phyloP scores from a whole-genome alignment of 2,329 filamentous ascomycete genomes.

The Penicillium brevicompactum region DNA sequence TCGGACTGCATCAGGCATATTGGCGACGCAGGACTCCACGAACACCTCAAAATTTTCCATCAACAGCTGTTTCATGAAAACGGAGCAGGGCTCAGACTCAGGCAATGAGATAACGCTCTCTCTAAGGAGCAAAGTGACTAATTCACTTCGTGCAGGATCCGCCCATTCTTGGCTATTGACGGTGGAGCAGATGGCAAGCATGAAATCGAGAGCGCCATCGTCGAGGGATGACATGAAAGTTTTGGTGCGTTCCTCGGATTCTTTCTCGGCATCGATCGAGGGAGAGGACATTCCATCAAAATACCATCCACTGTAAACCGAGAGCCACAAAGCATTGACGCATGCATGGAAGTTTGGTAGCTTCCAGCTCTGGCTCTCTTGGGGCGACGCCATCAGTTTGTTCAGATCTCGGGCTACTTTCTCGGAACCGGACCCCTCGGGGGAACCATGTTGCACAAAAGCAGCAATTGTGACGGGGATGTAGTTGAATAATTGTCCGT shows the following conservation, averaged over 20 bases:
- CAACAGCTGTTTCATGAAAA: conserved; percentile 70
- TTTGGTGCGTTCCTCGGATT: conserved; percentile 70
- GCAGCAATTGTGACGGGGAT: conserved; percentile 77
- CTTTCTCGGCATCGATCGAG: conserved; percentile 65
- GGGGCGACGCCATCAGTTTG: conserved; percentile 64
- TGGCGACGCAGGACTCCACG: conserved; percentile 89
- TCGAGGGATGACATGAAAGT: conserved; percentile 76
- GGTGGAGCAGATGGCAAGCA: conserved; percentile 81
- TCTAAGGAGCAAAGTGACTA: conserved; percentile 80
- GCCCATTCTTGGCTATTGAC: conserved; percentile 81
- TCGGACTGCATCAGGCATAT: conserved; percentile 89
- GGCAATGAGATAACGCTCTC: conserved; percentile 71
- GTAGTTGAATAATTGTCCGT: conserved; percentile 75
- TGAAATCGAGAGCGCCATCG: conserved; percentile 89
- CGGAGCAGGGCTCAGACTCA: conserved; percentile 69
- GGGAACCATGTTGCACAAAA: conserved; percentile 76
- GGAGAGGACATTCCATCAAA: conserved; percentile 68
- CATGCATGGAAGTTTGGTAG: conserved; percentile 77
- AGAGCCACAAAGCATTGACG: conserved; percentile 81
- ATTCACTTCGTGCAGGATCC: conserved; percentile 78
- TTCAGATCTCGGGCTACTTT: conserved; percentile 72
- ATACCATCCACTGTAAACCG: conserved; percentile 90
- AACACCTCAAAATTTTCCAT: conserved; percentile 85
- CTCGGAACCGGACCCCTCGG: conserved; percentile 69
- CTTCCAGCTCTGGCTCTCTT: conserved; percentile 71